These are phyloP conservation scores for Morella rubra DNA, from an alignment of 306 rosid genomes.

Conservation along the genomic window DNA sequence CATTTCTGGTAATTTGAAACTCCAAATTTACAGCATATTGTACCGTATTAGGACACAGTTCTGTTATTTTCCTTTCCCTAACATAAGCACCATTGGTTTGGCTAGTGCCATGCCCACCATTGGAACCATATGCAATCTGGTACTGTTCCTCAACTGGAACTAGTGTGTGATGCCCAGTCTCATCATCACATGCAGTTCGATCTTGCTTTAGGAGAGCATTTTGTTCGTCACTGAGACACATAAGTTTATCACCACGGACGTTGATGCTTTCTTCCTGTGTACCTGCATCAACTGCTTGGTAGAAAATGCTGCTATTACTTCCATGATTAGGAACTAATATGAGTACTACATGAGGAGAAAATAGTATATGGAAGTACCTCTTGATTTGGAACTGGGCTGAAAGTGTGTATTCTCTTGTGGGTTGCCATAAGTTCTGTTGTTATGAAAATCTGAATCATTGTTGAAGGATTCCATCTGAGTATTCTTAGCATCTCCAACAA, in stretches of 20 bases:
- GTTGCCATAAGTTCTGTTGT: not conserved
- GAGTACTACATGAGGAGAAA: not conserved
- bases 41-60: too few relatives aligned
- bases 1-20: too few relatives aligned
- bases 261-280: not conserved
- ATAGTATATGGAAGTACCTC: not conserved
- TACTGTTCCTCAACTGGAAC: not conserved
- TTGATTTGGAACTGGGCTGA: not conserved
- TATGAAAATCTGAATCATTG: not conserved
- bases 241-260: not conserved
- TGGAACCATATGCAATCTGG: not conserved
- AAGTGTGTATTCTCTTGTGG: not conserved
- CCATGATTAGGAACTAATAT: not conserved
- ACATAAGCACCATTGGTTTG: not conserved
- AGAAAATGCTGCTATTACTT: not conserved
- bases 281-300: slow-evolving; percentile 7
- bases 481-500: not conserved
- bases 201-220: slow-evolving; percentile 2
- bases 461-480: not conserved
- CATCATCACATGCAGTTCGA: not conserved
- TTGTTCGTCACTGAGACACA: not conserved
- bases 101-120: not conserved
- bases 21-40: too few relatives aligned
- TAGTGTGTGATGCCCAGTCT: not conserved
- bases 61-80: too few relatives aligned